Evolutionary conservation across 768 basidiomycete genomes (phyloP), one percentile per base, ranked within the genome.

Genomic region (Mycena rosella): DNA sequence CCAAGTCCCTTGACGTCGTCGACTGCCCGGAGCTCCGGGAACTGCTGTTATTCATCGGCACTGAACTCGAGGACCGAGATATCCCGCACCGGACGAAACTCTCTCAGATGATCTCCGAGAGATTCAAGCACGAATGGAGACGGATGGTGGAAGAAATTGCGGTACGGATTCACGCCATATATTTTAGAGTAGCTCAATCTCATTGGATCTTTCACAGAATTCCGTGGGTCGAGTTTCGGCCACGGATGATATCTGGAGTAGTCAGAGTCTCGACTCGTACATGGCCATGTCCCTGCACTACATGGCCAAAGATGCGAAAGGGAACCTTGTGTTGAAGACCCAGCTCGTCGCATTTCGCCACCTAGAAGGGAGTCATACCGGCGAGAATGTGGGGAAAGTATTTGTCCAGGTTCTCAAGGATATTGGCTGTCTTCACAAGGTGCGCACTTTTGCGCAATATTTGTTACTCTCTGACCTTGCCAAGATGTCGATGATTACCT

Each of bases 401-500:
- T 55, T 75, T 17, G 38, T 72, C 13, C 17, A 62, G 14, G 49
- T 67, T 11, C 24, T 67, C 36, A 63, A 66, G 9, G 64, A 70
- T 20, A 51, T 66, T n/a, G 45, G 47, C 17, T 58, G 57, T 13
- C 18, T 53, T 27, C 40, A 63, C 29, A 54, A 49, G n/a, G 64
- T 72, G 34, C 42, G 42, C 14, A 22, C 32, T 42, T n/a, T 22
- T 55, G 6, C 13, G 40, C 47, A 3, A 34, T 27, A 24, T 55
- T n/a, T 17, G 10, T 32, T 40, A 40, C 14, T 26, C 30, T 24
- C 36, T 56, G 17, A 26, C 15, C 10, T 4, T 8, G 20, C 3
- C 7, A 6, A 76, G 75, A 71, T 74, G 36, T 65, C 70, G 15
- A 73, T 74, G 63, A 71, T 74, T 24, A 78, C 77, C 2, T 61